Evolutionary conservation across 2,329 filamentous ascomycete genomes (phyloP).

Genomic region (Periconia digitata): DNA sequence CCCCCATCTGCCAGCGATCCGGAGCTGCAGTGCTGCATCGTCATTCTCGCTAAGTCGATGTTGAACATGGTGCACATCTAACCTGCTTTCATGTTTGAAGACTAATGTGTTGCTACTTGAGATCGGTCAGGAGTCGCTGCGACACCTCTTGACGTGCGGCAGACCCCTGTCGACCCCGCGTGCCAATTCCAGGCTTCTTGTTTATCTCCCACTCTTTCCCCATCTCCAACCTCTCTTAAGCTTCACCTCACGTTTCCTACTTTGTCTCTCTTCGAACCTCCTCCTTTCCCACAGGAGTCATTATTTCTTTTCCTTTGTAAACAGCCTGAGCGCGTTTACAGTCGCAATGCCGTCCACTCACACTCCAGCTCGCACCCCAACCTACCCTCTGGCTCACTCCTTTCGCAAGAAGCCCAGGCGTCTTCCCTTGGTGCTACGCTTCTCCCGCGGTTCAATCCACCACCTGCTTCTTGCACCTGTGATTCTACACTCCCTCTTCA

Average conservation of each 20-base stretch:
- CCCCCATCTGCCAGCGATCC: background rate
- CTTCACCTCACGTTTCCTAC: background rate
- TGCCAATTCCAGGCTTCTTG: too few species aligned
- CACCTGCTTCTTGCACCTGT: constrained; percentile 60
- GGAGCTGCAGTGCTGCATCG: constrained; percentile 1
- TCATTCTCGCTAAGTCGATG: background rate
- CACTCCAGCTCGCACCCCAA: constrained; percentile 38
- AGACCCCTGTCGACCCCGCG: too few species aligned
- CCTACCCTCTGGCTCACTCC: constrained; percentile 49
- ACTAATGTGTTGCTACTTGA: too few species aligned
- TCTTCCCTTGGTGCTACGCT: constrained; percentile 65
- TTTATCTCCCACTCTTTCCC: too few species aligned
- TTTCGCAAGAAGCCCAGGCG: constrained; percentile 53
- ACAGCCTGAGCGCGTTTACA: too few species aligned
- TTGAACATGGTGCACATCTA: too few species aligned
- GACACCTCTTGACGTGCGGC: too few species aligned
- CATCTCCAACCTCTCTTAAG: background rate
- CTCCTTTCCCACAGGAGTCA: background rate
- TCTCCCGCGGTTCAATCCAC: constrained; percentile 66
- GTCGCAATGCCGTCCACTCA: constrained; percentile 10
- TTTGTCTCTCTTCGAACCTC: background rate
- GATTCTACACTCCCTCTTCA: constrained; percentile 59
- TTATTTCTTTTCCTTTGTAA: background rate
- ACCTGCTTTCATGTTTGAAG: too few species aligned
- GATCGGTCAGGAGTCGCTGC: too few species aligned